Conservation (phyloP, 176 grass and related monocot species). For the Cenchrus fungigraminus region DNA sequence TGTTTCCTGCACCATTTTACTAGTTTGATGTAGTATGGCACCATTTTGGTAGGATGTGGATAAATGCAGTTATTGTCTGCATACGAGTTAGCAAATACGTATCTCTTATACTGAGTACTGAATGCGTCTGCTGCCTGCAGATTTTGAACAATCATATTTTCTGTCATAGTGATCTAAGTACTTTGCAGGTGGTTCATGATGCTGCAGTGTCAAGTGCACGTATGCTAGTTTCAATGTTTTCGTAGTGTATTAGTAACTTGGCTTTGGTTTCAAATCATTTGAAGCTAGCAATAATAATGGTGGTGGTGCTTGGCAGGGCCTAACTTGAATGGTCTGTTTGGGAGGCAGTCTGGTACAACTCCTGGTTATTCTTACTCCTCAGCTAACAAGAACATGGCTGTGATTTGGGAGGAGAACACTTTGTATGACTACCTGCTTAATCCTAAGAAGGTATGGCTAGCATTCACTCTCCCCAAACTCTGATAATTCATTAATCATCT, state of each 20-base stretch:
- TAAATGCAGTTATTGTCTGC: neutral
- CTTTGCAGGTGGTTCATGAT: neutral
- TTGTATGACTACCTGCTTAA: constrained; percentile 90
- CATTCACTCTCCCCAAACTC: neutral
- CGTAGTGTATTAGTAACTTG: neutral
- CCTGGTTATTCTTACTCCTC: constrained; percentile 80
- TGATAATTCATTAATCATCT: neutral
- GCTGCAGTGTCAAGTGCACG: neutral
- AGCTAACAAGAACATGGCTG: constrained; percentile 92
- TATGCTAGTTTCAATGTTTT: neutral
- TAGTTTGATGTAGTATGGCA: neutral
- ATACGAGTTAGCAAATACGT: neutral
- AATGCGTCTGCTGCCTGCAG: neutral
- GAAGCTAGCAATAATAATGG: neutral
- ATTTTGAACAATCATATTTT: neutral
- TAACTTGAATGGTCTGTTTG: constrained; percentile 90
- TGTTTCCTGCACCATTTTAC: neutral
- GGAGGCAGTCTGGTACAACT: constrained; percentile 93
- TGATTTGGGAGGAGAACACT: constrained; percentile 79
- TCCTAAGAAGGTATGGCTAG: constrained; percentile 73
- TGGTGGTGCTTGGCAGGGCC: constrained; percentile 54
- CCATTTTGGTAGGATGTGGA: neutral
- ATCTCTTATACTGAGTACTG: neutral
- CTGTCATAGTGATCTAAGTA: neutral
- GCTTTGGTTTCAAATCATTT: neutral